A percentile compares a stretch with the other conserved stretches of the same genome.
phyloP scores from a whole-genome alignment of 2,329 filamentous ascomycete species.

The Cercospora berteroae region DNA sequence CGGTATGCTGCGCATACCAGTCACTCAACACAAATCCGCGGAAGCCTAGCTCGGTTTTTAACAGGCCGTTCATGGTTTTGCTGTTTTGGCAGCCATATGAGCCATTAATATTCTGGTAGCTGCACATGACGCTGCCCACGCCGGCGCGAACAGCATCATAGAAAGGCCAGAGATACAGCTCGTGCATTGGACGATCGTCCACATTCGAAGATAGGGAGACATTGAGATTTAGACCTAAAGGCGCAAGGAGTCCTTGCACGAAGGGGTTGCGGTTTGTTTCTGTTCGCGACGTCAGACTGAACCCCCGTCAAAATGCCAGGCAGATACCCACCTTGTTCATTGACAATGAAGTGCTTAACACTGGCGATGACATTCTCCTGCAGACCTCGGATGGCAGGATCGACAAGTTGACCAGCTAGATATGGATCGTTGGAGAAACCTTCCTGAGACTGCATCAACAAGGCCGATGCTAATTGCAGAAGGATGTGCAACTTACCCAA shows the following conservation, averaged over 20 bases:
- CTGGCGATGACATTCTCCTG: slow-evolving; percentile 42
- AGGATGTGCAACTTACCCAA: too few relatives aligned
- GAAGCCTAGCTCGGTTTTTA: slow-evolving; percentile 60
- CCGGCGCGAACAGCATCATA: slow-evolving; percentile 70
- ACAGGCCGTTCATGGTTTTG: slow-evolving; percentile 63
- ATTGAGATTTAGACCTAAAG: slow-evolving; percentile 26
- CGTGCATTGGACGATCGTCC: slow-evolving; percentile 33
- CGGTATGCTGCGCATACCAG: slow-evolving; percentile 36
- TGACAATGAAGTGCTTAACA: slow-evolving; percentile 32
- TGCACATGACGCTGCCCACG: slow-evolving; percentile 78
- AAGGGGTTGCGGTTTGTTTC: slow-evolving; percentile 31
- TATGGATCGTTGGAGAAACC: slow-evolving; percentile 63
- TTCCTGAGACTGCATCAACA: too few relatives aligned
- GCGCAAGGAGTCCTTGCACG: slow-evolving; percentile 21
- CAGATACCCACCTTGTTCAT: slow-evolving; percentile 27
- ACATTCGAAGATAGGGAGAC: slow-evolving; percentile 46
- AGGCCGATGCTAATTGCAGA: too few relatives aligned
- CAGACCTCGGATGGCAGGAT: slow-evolving; percentile 28
- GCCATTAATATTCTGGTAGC: slow-evolving; percentile 58
- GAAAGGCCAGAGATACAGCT: slow-evolving; percentile 64
- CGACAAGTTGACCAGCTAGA: slow-evolving; percentile 30
- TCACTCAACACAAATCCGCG: slow-evolving; percentile 51
- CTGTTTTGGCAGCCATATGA: slow-evolving; percentile 66
- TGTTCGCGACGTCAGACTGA: slow-evolving; percentile 9
- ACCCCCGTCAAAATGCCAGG: neutral